A percentile compares a stretch with the other conserved stretches of the same genome.
phyloP scores from a whole-genome alignment of 1,139 yeast genomes.

The Pichia sp. region DNA sequence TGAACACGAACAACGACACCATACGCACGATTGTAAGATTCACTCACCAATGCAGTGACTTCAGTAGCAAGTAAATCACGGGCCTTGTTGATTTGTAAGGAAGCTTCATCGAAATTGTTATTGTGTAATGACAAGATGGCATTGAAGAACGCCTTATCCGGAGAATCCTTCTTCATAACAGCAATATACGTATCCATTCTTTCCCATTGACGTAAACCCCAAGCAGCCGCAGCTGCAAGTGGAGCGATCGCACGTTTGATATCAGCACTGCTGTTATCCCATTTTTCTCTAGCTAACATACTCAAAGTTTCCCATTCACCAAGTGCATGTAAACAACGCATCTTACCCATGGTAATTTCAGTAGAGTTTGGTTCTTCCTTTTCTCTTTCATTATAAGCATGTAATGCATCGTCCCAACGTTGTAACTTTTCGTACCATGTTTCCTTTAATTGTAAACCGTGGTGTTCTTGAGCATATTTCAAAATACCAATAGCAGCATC shows the following conservation, averaged over 20 bases:
- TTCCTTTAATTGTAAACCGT: slow-evolving; percentile 88
- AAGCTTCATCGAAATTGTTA: slow-evolving; percentile 81
- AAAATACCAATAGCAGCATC: slow-evolving; percentile 98
- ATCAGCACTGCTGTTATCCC: slow-evolving; percentile 74
- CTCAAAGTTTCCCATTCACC: slow-evolving; percentile 98
- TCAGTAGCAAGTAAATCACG: slow-evolving; percentile 90
- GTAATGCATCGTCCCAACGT: slow-evolving; percentile 97
- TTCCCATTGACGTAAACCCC: slow-evolving; percentile 99
- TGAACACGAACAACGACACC: slow-evolving; percentile 96
- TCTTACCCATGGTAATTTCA: slow-evolving; percentile 94
- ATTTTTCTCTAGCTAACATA: slow-evolving; percentile 80
- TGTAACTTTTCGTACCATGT: slow-evolving; percentile 98
- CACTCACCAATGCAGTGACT: slow-evolving; percentile 91
- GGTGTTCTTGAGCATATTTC: slow-evolving; percentile 93
- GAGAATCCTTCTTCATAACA: slow-evolving; percentile 89
- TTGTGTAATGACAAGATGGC: slow-evolving; percentile 87
- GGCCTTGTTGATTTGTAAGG: slow-evolving; percentile 75
- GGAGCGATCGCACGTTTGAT: slow-evolving; percentile 90
- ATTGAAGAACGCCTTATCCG: slow-evolving; percentile 92
- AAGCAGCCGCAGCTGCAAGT: slow-evolving; percentile 96
- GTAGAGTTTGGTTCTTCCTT: slow-evolving; percentile 53
- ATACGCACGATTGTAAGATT: slow-evolving; percentile 95
- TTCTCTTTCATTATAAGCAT: slow-evolving; percentile 79
- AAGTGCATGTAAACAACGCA: slow-evolving; percentile 95
- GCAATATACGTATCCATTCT: slow-evolving; percentile 88